Percentiles rank a stretch among this genome's conserved stretches.
Evolutionary conservation across 2,329 filamentous ascomycete species (phyloP).

Genomic region (Didymella pinodella): DNA sequence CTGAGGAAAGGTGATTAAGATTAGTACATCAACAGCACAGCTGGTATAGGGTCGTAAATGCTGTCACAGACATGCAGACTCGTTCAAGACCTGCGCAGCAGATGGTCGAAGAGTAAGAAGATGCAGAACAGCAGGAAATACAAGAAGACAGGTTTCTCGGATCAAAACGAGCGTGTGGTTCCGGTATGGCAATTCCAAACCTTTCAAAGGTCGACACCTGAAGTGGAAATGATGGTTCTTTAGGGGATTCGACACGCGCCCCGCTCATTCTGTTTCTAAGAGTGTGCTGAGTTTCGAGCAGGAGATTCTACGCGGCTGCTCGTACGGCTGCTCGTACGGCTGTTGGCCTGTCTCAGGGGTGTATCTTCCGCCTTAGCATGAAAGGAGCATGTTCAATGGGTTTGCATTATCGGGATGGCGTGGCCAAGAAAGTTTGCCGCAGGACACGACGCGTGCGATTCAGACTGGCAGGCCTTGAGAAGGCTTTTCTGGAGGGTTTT

Average conservation of each 20-base stretch:
- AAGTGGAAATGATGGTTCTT: conserved; percentile 40
- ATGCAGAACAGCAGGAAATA: conserved; percentile 23
- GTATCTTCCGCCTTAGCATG: conserved; percentile 23
- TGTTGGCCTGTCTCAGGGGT: conserved; percentile 35
- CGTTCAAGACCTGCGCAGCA: conserved; percentile 49
- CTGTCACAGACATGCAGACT: conserved; percentile 46
- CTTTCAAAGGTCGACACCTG: conserved; percentile 38
- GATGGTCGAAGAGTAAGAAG: conserved; percentile 37
- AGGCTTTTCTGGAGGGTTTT: conserved; percentile 26
- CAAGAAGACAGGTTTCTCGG: conserved; percentile 31
- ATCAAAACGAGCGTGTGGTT: conserved; percentile 40
- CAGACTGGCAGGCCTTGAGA: conserved; percentile 32
- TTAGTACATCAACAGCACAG: conserved; percentile 49
- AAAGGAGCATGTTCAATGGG: conserved; percentile 30
- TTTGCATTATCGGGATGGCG: conserved; percentile 37
- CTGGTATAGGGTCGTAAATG: conserved; percentile 39
- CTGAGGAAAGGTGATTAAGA: conserved; percentile 31
- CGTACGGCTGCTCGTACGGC: conserved; percentile 40
- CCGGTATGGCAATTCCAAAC: conserved; percentile 44
- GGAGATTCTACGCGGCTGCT: conserved; percentile 38
- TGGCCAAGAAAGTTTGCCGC: conserved; percentile 31
- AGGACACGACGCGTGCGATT: conserved; percentile 25
- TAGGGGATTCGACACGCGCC: conserved; percentile 31
- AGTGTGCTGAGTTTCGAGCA: conserved; percentile 36
- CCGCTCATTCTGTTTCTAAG: conserved; percentile 44